Conservation (phyloP, 2,329 filamentous ascomycete genomes). For the Aspergillus brunneoviolaceus region DNA sequence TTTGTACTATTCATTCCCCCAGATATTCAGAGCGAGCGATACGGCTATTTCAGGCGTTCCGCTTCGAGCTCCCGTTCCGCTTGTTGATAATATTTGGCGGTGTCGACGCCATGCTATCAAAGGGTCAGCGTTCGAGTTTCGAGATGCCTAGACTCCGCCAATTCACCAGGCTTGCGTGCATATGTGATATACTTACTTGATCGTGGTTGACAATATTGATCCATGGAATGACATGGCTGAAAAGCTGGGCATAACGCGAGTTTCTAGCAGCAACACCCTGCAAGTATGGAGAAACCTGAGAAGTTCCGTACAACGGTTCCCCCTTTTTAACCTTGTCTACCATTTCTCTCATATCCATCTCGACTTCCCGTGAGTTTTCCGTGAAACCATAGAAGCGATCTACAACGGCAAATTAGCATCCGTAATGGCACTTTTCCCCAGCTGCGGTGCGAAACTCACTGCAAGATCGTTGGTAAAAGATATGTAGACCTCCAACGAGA, state of each 20-base stretch:
- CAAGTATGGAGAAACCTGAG: constrained; percentile 76
- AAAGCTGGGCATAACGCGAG: constrained; percentile 84
- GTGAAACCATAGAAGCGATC: constrained; percentile 94
- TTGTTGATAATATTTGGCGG: constrained; percentile 96
- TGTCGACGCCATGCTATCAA: constrained; percentile 85
- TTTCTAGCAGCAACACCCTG: constrained; percentile 91
- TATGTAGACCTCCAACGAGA: constrained; percentile 73
- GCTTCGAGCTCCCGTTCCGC: constrained; percentile 91
- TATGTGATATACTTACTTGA: constrained; percentile 48
- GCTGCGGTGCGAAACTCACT: constrained; percentile 58
- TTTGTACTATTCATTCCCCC: constrained; percentile 10
- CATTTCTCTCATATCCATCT: constrained; percentile 99
- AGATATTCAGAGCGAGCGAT: constrained; percentile 20
- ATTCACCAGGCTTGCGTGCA: background rate
- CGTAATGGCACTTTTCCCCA: background rate
- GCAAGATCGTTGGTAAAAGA: constrained; percentile 79
- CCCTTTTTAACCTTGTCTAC: constrained; percentile 92
- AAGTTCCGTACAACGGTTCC: constrained; percentile 83
- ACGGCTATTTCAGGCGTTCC: constrained; percentile 52
- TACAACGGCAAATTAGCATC: constrained; percentile 39
- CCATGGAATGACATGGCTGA: constrained; percentile 85
- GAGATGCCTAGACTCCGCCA: background rate
- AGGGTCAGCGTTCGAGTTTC: constrained; percentile 17
- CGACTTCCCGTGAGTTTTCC: constrained; percentile 87
- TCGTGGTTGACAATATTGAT: constrained; percentile 98